phyloP scores from a whole-genome alignment of 495 filamentous ascomycete species.

The Parathielavia appendiculata region DNA sequence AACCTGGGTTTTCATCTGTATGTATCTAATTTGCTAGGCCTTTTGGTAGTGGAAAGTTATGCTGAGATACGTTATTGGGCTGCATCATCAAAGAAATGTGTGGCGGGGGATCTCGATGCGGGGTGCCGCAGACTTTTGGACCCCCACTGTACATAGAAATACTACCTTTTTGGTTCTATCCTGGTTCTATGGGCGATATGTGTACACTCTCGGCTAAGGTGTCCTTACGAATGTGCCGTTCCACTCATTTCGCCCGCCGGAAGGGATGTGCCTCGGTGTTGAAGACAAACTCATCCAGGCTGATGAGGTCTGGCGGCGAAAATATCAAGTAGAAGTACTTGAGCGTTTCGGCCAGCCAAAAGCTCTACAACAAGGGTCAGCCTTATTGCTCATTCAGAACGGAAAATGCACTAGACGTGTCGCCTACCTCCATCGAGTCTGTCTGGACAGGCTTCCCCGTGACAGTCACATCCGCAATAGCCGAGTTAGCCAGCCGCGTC shows the following conservation, averaged over 20 bases:
- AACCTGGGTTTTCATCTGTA: no score
- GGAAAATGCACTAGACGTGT: not conserved
- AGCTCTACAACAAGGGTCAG: conserved; percentile 17
- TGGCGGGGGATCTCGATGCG: no score
- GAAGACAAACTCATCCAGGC: conserved; percentile 68
- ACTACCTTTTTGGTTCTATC: no score
- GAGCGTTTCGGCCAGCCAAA: conserved; percentile 46
- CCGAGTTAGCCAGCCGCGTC: conserved; percentile 54
- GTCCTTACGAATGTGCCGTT: no score
- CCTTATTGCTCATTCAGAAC: not conserved
- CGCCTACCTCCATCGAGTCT: conserved; percentile 27
- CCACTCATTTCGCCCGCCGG: not conserved
- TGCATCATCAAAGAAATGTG: no score
- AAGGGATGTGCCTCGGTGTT: conserved; percentile 87
- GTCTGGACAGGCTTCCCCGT: conserved; percentile 30
- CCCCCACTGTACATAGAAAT: no score
- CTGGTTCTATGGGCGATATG: no score
- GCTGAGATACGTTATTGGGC: no score
- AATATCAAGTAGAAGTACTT: conserved; percentile 73
- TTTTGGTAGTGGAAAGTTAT: no score
- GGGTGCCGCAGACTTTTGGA: no score
- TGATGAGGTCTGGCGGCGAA: conserved; percentile 63
- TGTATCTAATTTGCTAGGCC: no score
- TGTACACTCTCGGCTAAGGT: no score
- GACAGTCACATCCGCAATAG: conserved; percentile 48